These are phyloP conservation scores for Ramularia endophylla DNA, from an alignment of 2,329 filamentous ascomycete species.

Conservation along the genomic window DNA sequence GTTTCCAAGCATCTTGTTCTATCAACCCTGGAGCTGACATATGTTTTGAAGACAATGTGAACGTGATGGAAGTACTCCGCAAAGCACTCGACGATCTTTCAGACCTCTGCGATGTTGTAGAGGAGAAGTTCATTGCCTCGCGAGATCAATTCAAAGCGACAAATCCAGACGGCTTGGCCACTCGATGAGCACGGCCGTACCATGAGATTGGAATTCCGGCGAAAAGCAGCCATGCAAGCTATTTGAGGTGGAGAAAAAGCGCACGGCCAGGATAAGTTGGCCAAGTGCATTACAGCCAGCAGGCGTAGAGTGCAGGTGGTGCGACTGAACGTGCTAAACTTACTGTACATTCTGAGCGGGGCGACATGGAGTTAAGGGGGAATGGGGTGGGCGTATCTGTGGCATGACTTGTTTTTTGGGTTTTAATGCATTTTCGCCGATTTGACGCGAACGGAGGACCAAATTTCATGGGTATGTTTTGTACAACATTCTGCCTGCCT, in stretches of 20 bases:
- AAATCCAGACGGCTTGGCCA: constrained; percentile 21
- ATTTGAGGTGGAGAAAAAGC: too few species aligned
- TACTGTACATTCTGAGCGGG: too few species aligned
- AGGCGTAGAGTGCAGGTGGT: too few species aligned
- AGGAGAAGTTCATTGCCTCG: constrained; percentile 76
- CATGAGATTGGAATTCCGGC: too few species aligned
- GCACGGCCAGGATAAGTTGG: too few species aligned
- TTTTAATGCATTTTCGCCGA: background rate
- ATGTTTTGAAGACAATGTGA: constrained; percentile 60
- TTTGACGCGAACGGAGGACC: constrained; percentile 1
- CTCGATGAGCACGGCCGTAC: too few species aligned
- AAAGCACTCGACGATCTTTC: constrained; percentile 87
- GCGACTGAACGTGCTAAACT: too few species aligned
- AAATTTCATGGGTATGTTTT: constrained; percentile 21
- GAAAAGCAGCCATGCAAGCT: too few species aligned
- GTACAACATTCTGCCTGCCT: constrained; percentile 18
- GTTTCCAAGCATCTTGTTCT: constrained; percentile 12
- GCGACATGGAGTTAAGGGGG: too few species aligned
- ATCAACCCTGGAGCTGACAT: background rate
- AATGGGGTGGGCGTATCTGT: too few species aligned
- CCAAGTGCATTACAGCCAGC: too few species aligned
- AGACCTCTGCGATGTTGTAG: constrained; percentile 86
- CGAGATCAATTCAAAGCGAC: constrained; percentile 54
- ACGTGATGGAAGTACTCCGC: constrained; percentile 76
- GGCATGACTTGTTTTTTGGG: too few species aligned